These are phyloP conservation scores for Pseudomonodictys pantanalensis DNA, from an alignment of 495 filamentous ascomycete genomes.

Conservation along the genomic window DNA sequence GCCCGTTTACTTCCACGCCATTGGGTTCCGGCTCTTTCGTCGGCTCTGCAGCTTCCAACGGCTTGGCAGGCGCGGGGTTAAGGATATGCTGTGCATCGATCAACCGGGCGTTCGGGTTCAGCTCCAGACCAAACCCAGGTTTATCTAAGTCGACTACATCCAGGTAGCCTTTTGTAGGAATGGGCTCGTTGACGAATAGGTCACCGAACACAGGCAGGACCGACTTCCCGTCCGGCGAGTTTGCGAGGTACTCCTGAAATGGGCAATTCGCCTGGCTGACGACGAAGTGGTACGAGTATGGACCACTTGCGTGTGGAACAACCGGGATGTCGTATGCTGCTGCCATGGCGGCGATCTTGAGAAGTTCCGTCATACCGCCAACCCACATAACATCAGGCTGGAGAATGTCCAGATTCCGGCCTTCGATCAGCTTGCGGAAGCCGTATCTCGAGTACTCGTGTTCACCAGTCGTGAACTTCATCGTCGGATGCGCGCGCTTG, in stretches of 20 bases:
- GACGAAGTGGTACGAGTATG: constrained; percentile 94
- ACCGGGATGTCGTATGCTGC: constrained; percentile 90
- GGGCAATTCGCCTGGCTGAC: constrained; percentile 85
- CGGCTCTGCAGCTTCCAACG: constrained; percentile 41
- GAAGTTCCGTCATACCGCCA: constrained; percentile 85
- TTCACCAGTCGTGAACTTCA: constrained; percentile 93
- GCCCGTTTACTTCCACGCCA: constrained; percentile 28
- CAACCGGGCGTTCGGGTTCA: constrained; percentile 76
- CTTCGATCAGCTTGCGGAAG: constrained; percentile 90
- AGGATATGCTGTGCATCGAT: constrained; percentile 70
- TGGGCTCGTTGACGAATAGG: constrained; percentile 85
- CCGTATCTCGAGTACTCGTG: constrained; percentile 91
- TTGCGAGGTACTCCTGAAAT: constrained; percentile 93
- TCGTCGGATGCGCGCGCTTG: constrained; percentile 82
- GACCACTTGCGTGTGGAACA: constrained; percentile 87
- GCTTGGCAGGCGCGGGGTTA: constrained; percentile 64
- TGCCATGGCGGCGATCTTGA: constrained; percentile 83
- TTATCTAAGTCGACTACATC: constrained; percentile 76
- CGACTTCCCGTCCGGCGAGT: constrained; percentile 82
- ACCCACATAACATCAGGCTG: constrained; percentile 98
- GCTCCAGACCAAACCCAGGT: constrained; percentile 83
- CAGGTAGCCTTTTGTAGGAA: constrained; percentile 76
- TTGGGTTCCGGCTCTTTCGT: constrained; percentile 18
- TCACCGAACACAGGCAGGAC: constrained; percentile 89
- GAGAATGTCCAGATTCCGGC: constrained; percentile 86